These are phyloP conservation scores for Ramaria sp. DNA, from an alignment of 768 basidiomycete species.

Conservation along the genomic window DNA sequence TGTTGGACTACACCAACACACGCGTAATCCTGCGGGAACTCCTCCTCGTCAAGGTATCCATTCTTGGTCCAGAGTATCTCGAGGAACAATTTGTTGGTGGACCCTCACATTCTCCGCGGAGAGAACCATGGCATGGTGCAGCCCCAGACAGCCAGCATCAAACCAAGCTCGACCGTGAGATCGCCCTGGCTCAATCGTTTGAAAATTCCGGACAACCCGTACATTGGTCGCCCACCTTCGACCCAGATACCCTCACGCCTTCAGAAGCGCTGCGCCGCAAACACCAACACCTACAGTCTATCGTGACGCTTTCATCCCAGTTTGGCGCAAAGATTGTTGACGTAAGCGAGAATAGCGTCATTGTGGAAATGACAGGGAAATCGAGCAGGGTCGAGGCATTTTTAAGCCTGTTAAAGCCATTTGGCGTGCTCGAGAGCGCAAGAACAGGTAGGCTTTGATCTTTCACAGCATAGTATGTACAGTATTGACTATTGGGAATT, in stretches of 20 bases:
- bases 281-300: conserved; percentile 83
- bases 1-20: conserved; percentile 94
- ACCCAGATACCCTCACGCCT: conserved; percentile 42
- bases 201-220: conserved; percentile 34
- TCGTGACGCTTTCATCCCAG: conserved; percentile 72
- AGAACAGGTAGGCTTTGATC: conserved; percentile 61
- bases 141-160: conserved; percentile 4
- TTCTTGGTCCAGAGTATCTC: conserved; percentile 93
- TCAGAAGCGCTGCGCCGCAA: conserved; percentile 82
- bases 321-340: conserved; percentile 93
- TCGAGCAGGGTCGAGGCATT: conserved; percentile 88
- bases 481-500: not conserved
- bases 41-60: conserved; percentile 91
- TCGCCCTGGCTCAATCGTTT: conserved; percentile 64
- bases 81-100: conserved; percentile 84
- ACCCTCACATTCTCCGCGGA: conserved; percentile 70
- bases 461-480: not conserved
- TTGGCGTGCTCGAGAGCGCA: conserved; percentile 91
- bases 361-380: conserved; percentile 92
- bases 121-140: conserved; percentile 16
- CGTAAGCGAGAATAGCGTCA: conserved; percentile 88
- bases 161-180: conserved; percentile 60
- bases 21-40: conserved; percentile 87
- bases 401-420: conserved; percentile 82
- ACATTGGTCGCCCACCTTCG: conserved; percentile 21